Base-by-base conservation (phyloP, 2,329 filamentous ascomycete genomes). In the Chrysosporium queenslandicum region DNA sequence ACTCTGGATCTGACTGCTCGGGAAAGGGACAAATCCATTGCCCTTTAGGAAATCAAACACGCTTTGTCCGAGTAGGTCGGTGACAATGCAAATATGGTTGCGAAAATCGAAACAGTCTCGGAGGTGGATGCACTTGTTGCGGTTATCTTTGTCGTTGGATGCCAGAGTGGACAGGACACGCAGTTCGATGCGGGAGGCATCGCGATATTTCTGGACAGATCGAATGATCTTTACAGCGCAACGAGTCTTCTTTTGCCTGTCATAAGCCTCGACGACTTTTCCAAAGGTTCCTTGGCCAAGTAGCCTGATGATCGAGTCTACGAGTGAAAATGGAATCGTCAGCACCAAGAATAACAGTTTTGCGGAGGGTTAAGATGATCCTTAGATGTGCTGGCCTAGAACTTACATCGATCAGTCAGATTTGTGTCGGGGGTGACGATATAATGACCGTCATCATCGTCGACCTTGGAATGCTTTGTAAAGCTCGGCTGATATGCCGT, bases 151-250 rank as follows among this genome's bases (percentile, higher is more conserved):
- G 66, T 98, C 92, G 66, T 97, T 97, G 40, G 86, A 86, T 59
- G 90, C 86, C 43, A 98, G 75, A 0, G 92, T 98, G 53, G 90
- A 89, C 11, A 98, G 74, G 3, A 98, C 92, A 55, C 92, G 82
- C 32, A 98, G 75, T 67, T 98, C 92, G 61, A 98, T 98, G 58
- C 89, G 82, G 7, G 87, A 94, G 32, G 92, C 92, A 71, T 98
- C 92, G 43, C 92, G 85, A 66, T 98, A 98, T 68, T 98, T 98
- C 65, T 95, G 92, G 11, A 98, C 92, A 1, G 92, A 96, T 60
- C 92, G 85, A 59, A 98, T 97, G 68, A 98, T 94, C 70, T 98
- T 98, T 69, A 98, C 88, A 30, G 92, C 92, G 59, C 94, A 94
- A 66, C 90, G 87, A 60, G 78, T 78, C 55, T 84, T 84, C 57